These are phyloP conservation scores for Chlamydomonas eustigma DNA, from an alignment of 139 green algal species.

Conservation along the genomic window DNA sequence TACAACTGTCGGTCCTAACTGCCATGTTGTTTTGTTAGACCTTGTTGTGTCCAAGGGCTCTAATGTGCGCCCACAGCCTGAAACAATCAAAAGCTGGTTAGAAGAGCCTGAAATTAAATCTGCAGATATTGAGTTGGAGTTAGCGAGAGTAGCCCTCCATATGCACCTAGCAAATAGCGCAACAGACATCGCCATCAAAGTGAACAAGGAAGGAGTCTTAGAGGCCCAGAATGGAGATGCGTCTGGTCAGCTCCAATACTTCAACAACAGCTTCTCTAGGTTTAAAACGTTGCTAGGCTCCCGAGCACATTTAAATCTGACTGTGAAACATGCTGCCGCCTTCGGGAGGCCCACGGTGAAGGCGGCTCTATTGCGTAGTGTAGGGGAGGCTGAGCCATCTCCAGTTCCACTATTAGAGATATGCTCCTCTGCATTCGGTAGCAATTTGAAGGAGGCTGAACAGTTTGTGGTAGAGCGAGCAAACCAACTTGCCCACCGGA, in stretches of 20 bases:
- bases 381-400: background rate
- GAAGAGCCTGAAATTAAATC: background rate
- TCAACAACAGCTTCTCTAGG: slow-evolving; percentile 1
- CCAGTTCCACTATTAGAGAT: slow-evolving; percentile 1
- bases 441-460: slow-evolving; percentile 9
- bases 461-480: background rate
- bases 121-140: slow-evolving; percentile 4
- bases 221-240: background rate
- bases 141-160: background rate
- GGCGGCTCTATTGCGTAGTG: background rate
- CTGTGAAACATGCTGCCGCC: background rate
- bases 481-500: slow-evolving; percentile 6
- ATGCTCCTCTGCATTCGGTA: background rate
- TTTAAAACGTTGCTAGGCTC: background rate
- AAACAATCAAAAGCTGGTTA: background rate
- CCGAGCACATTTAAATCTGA: background rate
- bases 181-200: background rate
- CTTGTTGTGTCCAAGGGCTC: background rate
- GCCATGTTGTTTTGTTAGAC: background rate
- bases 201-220: background rate
- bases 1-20: background rate
- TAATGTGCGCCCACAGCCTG: background rate
- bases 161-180: background rate
- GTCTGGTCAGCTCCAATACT: background rate
- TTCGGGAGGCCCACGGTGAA: background rate